Evolutionary conservation across 2,329 filamentous ascomycete species (phyloP).

Genomic region (Gliomastix tumulicola): DNA sequence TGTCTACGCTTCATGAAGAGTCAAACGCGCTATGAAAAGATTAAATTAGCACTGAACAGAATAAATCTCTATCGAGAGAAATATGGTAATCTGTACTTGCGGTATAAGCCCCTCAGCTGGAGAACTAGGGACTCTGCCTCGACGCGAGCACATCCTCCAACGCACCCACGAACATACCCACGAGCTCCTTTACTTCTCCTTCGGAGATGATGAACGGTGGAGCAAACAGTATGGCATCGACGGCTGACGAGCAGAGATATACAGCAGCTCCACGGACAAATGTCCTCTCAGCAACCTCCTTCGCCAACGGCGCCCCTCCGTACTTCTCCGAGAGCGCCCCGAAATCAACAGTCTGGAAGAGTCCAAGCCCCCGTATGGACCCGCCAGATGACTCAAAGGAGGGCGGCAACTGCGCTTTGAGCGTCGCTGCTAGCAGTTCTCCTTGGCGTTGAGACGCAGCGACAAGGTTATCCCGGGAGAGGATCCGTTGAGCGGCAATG

Average conservation of each 20-base stretch:
- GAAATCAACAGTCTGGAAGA: conserved; percentile 3
- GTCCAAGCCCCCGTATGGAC: conserved; percentile 1
- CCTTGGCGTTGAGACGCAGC: conserved; percentile 19
- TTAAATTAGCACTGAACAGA: too few species aligned
- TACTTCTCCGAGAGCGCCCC: too few species aligned
- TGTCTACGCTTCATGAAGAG: too few species aligned
- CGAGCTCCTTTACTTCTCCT: conserved; percentile 4
- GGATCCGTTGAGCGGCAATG: conserved; percentile 29
- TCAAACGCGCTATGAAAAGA: too few species aligned
- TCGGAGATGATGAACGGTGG: conserved; percentile 7
- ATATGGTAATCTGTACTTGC: too few species aligned
- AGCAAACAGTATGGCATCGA: conserved; percentile 6
- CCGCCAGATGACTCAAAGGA: conserved; percentile 9
- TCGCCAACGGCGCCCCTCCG: conserved; percentile 3
- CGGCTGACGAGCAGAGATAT: conserved; percentile 6
- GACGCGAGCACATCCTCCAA: too few species aligned
- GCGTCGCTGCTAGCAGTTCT: background rate
- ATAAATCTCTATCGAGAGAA: too few species aligned
- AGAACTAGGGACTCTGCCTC: too few species aligned
- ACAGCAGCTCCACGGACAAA: conserved; percentile 6
- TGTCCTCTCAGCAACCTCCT: conserved; percentile 4
- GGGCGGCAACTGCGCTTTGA: conserved; percentile 1
- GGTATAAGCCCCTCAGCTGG: too few species aligned
- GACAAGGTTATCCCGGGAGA: conserved; percentile 23
- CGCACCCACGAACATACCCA: conserved; percentile 5